Base-by-base conservation (phyloP, 208 protist species). In the Wallacemonas collosoma region DNA sequence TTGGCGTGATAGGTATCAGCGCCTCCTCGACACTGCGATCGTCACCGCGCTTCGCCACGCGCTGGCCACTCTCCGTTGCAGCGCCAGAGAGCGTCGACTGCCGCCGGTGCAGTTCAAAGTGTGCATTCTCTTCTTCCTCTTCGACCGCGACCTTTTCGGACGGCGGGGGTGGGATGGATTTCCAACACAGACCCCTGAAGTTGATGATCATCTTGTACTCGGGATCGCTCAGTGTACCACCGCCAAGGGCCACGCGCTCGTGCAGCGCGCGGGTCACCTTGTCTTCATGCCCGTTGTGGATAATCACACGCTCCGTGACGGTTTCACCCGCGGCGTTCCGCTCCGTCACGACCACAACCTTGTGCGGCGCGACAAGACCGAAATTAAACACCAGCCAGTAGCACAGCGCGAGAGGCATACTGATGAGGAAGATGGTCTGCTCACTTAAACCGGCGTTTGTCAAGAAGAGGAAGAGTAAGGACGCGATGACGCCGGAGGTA, bases 361-460 rank as follows among this genome's bases (percentile, higher is more conserved):
- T 81, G 35, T 86, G 80, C 38, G 86, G 82, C 1, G 83, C 76
- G 0, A 85, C 82, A 8, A 97, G 51, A 38, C 88, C 91, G 35
- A 96, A 74, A 47, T 77, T 85, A 66, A 90, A 97, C 40, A 81
- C 66, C 4, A 91, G 50, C 77, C 83, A 90, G 77, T 97, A 97
- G 3, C 89, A 50, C 11, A 83, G 26, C 38, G 71, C 53, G 2
- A 93, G 62, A n/a, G 90, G 88, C 12, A 87, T 84, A 47, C 85
- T 87, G n/a, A 89, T 62, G 35, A 94, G 80, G 48, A 97, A 97
- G 14, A 88, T 90, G 2, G 68, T 64, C 45, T 72, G 55, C 57
- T 89, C 71, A 12, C 56, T 79, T 40, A 97, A 47, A 1, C 82
- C 81, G 3, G 82, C 83, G 57, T 75, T 80, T 9, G 70, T 79